These are phyloP conservation scores for Xerocomellus intermedius DNA, from an alignment of 768 basidiomycete genomes.

Conservation along the genomic window DNA sequence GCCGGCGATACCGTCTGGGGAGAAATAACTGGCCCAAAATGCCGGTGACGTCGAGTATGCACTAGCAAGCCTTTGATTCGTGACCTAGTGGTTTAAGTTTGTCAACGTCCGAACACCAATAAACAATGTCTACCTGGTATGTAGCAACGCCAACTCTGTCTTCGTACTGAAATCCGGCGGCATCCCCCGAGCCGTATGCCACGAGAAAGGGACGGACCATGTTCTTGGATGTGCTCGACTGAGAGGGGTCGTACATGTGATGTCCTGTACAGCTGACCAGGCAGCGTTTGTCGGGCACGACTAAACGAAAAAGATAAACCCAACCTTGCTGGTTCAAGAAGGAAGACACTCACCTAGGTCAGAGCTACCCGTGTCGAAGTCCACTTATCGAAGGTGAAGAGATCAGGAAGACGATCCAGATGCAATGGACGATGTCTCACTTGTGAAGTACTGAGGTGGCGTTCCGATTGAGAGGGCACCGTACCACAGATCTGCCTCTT, in stretches of 20 bases:
- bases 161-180: constrained; percentile 30
- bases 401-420: background rate
- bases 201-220: constrained; percentile 23
- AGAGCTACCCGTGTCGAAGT: constrained; percentile 51
- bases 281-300: constrained; percentile 33
- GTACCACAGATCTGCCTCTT: constrained; percentile 36
- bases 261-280: constrained; percentile 25
- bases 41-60: background rate
- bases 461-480: constrained; percentile 46
- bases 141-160: constrained; percentile 40
- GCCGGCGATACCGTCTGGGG: constrained; percentile 39
- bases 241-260: constrained; percentile 22
- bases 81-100: constrained; percentile 20
- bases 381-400: constrained; percentile 29
- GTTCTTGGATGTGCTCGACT: constrained; percentile 26
- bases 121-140: constrained; percentile 23
- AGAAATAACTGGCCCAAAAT: background rate
- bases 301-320: constrained; percentile 15
- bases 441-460: constrained; percentile 39
- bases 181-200: constrained; percentile 39
- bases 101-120: background rate
- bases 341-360: constrained; percentile 33
- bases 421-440: constrained; percentile 17
- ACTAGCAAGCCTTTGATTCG: constrained; percentile 31
- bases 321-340: background rate